Conservation (phyloP, 2,329 filamentous ascomycete genomes). For the Phialophora verrucosa region DNA sequence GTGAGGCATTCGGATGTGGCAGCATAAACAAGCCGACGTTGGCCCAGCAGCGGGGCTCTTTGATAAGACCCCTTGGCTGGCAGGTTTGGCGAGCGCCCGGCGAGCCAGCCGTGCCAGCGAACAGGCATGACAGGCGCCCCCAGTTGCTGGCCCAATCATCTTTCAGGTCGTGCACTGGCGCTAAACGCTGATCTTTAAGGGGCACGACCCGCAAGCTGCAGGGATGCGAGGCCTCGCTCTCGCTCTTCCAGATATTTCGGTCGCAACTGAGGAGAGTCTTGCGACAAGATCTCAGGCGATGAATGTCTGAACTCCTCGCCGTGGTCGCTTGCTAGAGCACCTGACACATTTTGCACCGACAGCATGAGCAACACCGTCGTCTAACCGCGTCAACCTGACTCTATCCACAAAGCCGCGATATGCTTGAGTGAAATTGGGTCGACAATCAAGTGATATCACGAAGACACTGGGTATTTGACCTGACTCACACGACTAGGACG, state of each 20-base stretch:
- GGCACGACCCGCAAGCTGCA: slow-evolving; percentile 5
- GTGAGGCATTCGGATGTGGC: neutral
- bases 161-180: slow-evolving; percentile 1
- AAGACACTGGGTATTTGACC: neutral
- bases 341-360: neutral
- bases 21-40: slow-evolving; percentile 6
- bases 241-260: neutral
- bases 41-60: slow-evolving; percentile 15
- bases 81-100: slow-evolving; percentile 14
- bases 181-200: slow-evolving; percentile 11
- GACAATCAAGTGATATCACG: neutral
- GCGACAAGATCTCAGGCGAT: neutral
- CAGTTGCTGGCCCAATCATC: slow-evolving; percentile 11
- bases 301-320: neutral
- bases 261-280: neutral
- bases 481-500: slow-evolving; percentile 1
- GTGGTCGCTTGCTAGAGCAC: neutral
- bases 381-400: neutral
- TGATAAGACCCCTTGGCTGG: neutral
- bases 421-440: neutral
- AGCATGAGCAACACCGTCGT: neutral
- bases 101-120: no score
- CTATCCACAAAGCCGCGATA: neutral
- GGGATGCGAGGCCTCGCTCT: neutral
- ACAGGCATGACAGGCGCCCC: neutral